Evolutionary conservation across 257 asterid species (phyloP), one percentile per base, ranked within the genome.

Genomic region (Cruciata laevipes): DNA sequence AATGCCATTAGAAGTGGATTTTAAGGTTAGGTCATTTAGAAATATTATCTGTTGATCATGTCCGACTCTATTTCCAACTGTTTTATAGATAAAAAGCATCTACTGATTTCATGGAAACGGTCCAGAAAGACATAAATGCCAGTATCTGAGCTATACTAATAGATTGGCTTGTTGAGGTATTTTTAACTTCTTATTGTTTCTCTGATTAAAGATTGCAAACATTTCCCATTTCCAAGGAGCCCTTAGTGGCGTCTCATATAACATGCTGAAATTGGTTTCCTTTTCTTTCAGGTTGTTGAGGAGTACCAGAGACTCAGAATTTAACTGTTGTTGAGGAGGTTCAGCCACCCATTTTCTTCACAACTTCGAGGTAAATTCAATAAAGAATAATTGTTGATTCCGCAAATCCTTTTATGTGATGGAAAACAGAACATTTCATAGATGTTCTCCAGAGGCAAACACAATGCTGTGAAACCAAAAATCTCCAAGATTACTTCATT

Each of bases 131-230:
- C 69, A 81, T 83, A 30, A 81, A 79, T 63, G 65, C 83, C 14
- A 77, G 81, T 74, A 81, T 79, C 81, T 84, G 85, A 18, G 83
- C 81, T 9, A 77, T 76, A 27, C 75, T 77, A 30, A 71, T 84
- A n/a, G 86, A 84, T 56, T 90, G 96, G 97, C 96, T 93, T 35
- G 95, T 93, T 68, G 96, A 93, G 97, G 98, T 31, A 44, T n/a
- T n/a, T n/a, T n/a, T n/a, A n/a, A 16, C 20, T 2, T 47, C 7
- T 70, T 27, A 3, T 56, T 49, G 49, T 66, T 66, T 66, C 11
- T 24, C 13, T 40, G 49, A 40, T 0, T 21, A 14, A 5, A 11
- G 18, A 8, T 16, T 4, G 11, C 11, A 16, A 9, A 47, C 1
- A 13, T 44, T 25, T 25, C 20, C 40, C 21, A 4, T 65, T 53